These are phyloP conservation scores for Colletotrichum cuscutae DNA, from an alignment of 2,329 filamentous ascomycete genomes.

Conservation along the genomic window DNA sequence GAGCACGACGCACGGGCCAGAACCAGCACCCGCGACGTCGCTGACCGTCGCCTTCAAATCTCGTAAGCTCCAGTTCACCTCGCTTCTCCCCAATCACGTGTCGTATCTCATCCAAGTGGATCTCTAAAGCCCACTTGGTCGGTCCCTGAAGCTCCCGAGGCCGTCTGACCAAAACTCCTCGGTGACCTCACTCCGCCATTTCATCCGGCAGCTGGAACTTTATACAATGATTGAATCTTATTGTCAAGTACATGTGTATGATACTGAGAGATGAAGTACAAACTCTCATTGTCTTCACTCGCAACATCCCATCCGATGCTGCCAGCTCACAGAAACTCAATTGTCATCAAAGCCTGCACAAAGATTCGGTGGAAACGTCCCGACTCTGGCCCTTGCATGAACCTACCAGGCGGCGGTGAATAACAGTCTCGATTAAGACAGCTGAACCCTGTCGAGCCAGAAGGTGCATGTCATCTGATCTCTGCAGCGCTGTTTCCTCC, in stretches of 20 bases:
- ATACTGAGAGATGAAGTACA: neutral
- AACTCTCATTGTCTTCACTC: neutral
- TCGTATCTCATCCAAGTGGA: neutral
- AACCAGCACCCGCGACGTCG: slow-evolving; percentile 5
- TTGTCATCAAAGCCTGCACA: neutral
- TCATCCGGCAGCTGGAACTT: neutral
- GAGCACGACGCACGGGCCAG: slow-evolving; percentile 7
- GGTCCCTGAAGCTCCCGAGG: slow-evolving; percentile 34
- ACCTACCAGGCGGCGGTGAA: slow-evolving; percentile 28
- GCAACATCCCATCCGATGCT: neutral
- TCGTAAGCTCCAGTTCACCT: neutral
- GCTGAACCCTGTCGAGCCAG: slow-evolving; percentile 13
- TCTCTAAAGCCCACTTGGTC: neutral
- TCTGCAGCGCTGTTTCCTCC: neutral
- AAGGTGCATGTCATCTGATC: slow-evolving; percentile 27
- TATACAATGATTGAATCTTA: neutral
- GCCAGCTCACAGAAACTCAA: slow-evolving; percentile 3
- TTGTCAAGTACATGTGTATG: neutral
- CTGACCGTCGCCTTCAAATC: neutral
- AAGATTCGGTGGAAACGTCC: slow-evolving; percentile 1
- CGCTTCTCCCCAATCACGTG: neutral
- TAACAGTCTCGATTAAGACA: slow-evolving; percentile 19
- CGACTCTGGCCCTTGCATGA: slow-evolving; percentile 27
- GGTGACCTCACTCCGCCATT: neutral
- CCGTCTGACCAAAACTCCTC: slow-evolving; percentile 1